These are phyloP conservation scores for Arachis monticola DNA, from an alignment of 331 rosid genomes.

Conservation along the genomic window DNA sequence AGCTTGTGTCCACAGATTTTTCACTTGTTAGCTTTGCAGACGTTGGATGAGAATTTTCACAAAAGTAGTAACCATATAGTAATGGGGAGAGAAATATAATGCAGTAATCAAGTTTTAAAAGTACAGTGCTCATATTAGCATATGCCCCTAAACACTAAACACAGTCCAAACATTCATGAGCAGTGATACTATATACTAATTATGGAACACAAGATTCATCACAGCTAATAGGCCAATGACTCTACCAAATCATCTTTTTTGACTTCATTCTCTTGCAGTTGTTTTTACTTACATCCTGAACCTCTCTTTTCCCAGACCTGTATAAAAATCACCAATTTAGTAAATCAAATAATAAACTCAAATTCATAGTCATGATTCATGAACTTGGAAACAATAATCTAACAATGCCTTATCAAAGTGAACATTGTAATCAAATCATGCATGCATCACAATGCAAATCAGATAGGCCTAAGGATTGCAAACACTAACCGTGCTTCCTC, in stretches of 20 bases:
- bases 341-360: background rate
- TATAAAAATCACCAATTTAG: conserved; percentile 14
- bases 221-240: background rate
- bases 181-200: background rate
- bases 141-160: background rate
- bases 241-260: background rate
- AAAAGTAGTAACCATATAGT: background rate
- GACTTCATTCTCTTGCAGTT: background rate
- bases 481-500: conserved; percentile 44
- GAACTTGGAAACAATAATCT: background rate
- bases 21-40: too few species aligned
- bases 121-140: background rate
- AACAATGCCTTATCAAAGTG: background rate
- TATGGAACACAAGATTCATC: background rate
- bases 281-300: background rate
- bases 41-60: too few species aligned
- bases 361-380: background rate
- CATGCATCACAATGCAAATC: too few species aligned
- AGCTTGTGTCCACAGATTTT: too few species aligned
- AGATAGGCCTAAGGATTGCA: background rate
- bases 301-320: conserved; percentile 31
- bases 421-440: background rate
- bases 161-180: background rate
- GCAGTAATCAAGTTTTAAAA: background rate
- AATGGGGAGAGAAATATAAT: background rate